Evolutionary conservation across 2,329 filamentous ascomycete species (phyloP).

Genomic region (Colletotrichum horii): DNA sequence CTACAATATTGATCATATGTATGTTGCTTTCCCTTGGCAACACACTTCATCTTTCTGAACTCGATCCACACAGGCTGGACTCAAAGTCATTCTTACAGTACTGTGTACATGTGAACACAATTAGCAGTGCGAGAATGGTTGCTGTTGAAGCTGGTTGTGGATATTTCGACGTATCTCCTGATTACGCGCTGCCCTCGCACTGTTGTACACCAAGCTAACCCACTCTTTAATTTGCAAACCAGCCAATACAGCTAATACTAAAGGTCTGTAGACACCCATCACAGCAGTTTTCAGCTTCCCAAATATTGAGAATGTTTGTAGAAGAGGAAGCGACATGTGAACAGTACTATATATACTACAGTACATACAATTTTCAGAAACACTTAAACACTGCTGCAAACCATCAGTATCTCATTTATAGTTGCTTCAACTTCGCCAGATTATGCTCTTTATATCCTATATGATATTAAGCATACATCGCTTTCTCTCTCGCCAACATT

Average conservation of each 20-base stretch:
- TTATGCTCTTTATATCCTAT: too few relatives aligned
- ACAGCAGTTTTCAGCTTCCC: background rate
- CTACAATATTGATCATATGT: background rate
- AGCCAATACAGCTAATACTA: background rate
- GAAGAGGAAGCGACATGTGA: background rate
- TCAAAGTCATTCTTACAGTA: background rate
- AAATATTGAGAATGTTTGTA: background rate
- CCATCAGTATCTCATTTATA: too few relatives aligned
- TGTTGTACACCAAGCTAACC: background rate
- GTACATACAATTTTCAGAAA: too few relatives aligned
- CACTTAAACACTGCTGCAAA: too few relatives aligned
- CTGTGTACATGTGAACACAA: background rate
- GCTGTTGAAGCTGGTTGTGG: background rate
- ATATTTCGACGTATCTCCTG: background rate
- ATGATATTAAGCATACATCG: too few relatives aligned
- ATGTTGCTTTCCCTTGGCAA: background rate
- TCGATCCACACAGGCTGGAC: background rate
- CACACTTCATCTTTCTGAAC: background rate
- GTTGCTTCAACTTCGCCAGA: too few relatives aligned
- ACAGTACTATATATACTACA: background rate
- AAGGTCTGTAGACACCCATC: background rate
- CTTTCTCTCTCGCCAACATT: too few relatives aligned
- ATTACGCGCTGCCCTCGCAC: background rate
- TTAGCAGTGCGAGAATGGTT: background rate
- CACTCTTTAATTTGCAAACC: background rate